Percentiles rank a stretch among this genome's conserved stretches.
These are phyloP conservation scores for Phytophthora europaea DNA, from an alignment of 352 stramenopile species.

Conservation along the genomic window DNA sequence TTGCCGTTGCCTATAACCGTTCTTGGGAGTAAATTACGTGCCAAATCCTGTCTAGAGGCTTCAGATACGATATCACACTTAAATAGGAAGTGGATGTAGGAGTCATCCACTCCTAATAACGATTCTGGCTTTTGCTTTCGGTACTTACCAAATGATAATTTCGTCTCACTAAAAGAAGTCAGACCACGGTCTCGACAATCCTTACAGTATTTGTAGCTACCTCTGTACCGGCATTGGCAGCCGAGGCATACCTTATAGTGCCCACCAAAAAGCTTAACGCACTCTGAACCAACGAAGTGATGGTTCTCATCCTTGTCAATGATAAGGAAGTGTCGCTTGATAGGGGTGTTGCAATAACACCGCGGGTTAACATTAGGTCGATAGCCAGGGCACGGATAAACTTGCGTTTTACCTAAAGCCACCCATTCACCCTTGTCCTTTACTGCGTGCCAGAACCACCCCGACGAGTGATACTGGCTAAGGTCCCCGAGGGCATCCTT, in stretches of 20 bases:
- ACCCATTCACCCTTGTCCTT: neutral
- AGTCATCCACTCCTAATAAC: conserved; percentile 7
- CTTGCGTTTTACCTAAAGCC: neutral
- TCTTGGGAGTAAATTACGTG: neutral
- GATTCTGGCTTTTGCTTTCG: conserved; percentile 1
- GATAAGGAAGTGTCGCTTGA: conserved; percentile 19
- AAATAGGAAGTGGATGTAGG: conserved; percentile 7
- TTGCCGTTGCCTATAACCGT: neutral
- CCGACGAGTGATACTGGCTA: conserved; percentile 5
- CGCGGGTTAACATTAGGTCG: conserved; percentile 3
- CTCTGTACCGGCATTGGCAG: conserved; percentile 7
- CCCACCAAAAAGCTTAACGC: conserved; percentile 10
- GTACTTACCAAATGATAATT: conserved; percentile 15
- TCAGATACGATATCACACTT: conserved; percentile 15
- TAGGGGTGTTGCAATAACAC: conserved; percentile 23
- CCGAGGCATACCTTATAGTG: conserved; percentile 7
- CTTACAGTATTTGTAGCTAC: conserved; percentile 17
- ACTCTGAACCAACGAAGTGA: conserved; percentile 21
- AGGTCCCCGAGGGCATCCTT: conserved; percentile 5
- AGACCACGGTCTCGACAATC: conserved; percentile 10
- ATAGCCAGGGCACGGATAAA: conserved; percentile 13
- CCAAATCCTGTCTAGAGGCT: conserved; percentile 8
- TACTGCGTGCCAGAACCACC: conserved; percentile 9
- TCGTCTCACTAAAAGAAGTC: conserved; percentile 13
- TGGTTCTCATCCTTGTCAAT: conserved; percentile 19